Evolutionary conservation across 441 rosid genomes (phyloP).

Genomic region (Jatropha multifida): DNA sequence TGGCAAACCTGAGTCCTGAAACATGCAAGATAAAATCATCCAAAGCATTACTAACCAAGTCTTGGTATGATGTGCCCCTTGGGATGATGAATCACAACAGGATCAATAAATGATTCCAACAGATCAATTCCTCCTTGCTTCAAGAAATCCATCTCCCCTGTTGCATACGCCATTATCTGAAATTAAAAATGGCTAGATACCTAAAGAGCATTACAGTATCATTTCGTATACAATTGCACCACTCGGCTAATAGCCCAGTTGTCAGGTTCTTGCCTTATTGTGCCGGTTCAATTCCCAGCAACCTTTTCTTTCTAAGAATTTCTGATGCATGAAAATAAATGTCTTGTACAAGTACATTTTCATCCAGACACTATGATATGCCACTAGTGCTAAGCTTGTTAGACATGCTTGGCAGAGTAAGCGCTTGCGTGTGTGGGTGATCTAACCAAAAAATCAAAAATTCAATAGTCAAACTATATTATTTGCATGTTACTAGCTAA

Average conservation of each 20-base stretch:
- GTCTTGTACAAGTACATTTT: no score
- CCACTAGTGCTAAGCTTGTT: no score
- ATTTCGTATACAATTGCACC: background rate
- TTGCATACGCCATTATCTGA: background rate
- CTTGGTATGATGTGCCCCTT: conserved; percentile 49
- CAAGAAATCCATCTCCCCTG: conserved; percentile 57
- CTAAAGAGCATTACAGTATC: background rate
- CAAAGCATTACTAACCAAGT: conserved; percentile 37
- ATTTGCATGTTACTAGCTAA: background rate
- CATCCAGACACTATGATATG: no score
- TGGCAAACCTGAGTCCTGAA: background rate
- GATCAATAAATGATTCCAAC: conserved; percentile 52
- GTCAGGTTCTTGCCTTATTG: no score
- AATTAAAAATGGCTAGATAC: background rate
- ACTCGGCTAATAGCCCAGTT: no score
- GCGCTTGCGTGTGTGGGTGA: background rate
- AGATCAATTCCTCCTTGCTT: conserved; percentile 38
- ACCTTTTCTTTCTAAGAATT: no score
- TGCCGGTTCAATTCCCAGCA: no score
- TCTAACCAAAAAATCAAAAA: background rate
- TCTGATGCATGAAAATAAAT: no score
- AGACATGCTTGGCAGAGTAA: background rate
- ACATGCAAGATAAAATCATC: background rate
- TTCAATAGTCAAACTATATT: background rate
- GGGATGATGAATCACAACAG: conserved; percentile 55